Base-by-base conservation (phyloP, 2,329 filamentous ascomycete genomes). In the Ceratocystiopsis minuta region DNA sequence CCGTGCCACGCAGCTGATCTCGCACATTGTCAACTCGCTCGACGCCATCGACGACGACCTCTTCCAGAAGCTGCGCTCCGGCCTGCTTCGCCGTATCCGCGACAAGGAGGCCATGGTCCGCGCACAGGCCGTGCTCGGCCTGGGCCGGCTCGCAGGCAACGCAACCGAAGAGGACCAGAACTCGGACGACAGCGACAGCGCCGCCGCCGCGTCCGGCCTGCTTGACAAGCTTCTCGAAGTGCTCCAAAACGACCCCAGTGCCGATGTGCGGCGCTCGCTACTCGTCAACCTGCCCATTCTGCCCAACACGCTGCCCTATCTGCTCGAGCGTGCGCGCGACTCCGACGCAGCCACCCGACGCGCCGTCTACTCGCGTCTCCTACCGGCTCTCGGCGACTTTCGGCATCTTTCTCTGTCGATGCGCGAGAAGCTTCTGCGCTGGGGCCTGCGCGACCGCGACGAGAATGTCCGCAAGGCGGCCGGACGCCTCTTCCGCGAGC, bases 31-130 rank as follows among this genome's bases (percentile, higher is more conserved):
- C 61, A 94, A 94, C 61, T 90, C 81, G 13, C 68, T 98, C 20
- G 84, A 93, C 47, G 79, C 84, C 2, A 84, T 96, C 51, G 90
- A 96, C 53, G 86, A 94, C 55, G 84, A 90, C 39, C 62, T 95
- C 12, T 98, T 93, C 56, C 77, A 86, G 51, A 73, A 84, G 45
- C 67, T 96, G 46, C 74, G 84, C 41, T 70, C 83, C 41, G 81
- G 80, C 0, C 65, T 98, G 34, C 63, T 93, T 37, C 92, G 82
- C 60, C 73, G 90, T 32, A 79, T 96, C 40, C 77, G 85, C 50
- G 90, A 98, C 61, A 96, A 95, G 60, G 90, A 98, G 57, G 74
- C 86, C 7, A 82, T 87, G 56, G 85, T 98, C 10, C 77, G 90
- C 45, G 78, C 90, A 6, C 90, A 98, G 57, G 90, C 90, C 7